Evolutionary conservation across 2,329 filamentous ascomycete species (phyloP), one percentile per base, ranked within the genome.

Genomic region (Akanthomyces muscarius): DNA sequence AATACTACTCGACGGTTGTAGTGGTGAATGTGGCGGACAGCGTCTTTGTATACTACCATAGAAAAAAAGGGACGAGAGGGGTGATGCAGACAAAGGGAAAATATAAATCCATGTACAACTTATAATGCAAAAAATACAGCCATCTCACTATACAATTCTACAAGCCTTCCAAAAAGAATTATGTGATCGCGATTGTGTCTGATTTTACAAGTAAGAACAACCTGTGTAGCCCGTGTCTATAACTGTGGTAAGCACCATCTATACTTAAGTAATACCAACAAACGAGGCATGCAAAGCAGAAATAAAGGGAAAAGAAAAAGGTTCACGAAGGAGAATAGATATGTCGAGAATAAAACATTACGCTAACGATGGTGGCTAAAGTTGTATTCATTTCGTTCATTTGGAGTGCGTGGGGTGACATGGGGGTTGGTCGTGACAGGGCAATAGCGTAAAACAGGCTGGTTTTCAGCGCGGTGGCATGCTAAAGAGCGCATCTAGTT

Each of bases 21-120:
- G 30, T 18, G 28, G 44, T 6, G 5, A 28, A 36, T 47, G 45
- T 51, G 21, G n/a, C 23, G 21, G 14, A 21, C 45, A 21, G 13
- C n/a, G 54, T 36, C 25, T 36, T 50, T 60, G 57, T 60, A 60
- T 60, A 60, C 47, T 52, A 60, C 36, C 57, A 60, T 51, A 18
- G 18, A 51, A 11, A n/a, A 47, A 47, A 21, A 47, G 13, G 44
- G 38, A 41, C 38, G 14, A 41, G 21, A n/a, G 7, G 48, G 18
- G 1, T 14, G 18, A 8, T 10, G 47, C 11, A 42, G 47, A 21
- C 28, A 10, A 21, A 14, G 16, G 3, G 7, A 13, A 50, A 51
- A 51, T 28, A 16, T 42, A 14, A 41, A 38, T n/a, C 4, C 45
- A 52, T 60, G 57, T 60, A 60, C 57, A 52, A 60, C 25, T 48